phyloP scores from a whole-genome alignment of 2,329 filamentous ascomycete genomes.

The Pseudocercospora fuligena region DNA sequence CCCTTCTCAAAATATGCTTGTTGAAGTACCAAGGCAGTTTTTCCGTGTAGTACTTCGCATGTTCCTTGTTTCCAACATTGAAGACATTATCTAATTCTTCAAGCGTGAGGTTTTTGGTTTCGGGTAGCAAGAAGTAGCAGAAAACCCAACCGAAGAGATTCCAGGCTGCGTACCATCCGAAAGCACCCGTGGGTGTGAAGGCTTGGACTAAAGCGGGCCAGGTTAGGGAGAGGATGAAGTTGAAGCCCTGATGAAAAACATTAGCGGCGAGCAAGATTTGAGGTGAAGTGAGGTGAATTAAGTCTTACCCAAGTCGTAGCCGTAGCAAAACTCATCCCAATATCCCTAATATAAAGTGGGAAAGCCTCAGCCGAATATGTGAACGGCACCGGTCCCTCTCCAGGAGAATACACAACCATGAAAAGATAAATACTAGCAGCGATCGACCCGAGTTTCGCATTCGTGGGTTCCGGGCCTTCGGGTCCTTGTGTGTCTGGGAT shows the following conservation, averaged over 20 bases:
- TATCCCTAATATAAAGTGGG: conserved; percentile 48
- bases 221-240: conserved; percentile 39
- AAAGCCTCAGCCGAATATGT: conserved; percentile 52
- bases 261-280: too few relatives aligned
- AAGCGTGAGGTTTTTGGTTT: conserved; percentile 58
- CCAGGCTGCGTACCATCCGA: conserved; percentile 61
- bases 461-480: conserved; percentile 18
- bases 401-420: conserved; percentile 42
- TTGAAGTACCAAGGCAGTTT: conserved; percentile 34
- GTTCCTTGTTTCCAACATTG: conserved; percentile 33
- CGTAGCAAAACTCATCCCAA: conserved; percentile 51
- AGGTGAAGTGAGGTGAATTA: too few relatives aligned
- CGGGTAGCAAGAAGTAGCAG: conserved; percentile 38
- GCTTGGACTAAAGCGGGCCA: conserved; percentile 57
- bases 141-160: conserved; percentile 34
- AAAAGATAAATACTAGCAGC: conserved; percentile 44
- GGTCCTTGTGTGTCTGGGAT: conserved; percentile 33
- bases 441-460: conserved; percentile 43
- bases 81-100: conserved; percentile 66
- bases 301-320: conserved; percentile 56
- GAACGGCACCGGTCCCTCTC: conserved; percentile 53
- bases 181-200: conserved; percentile 58
- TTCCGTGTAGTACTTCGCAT: conserved; percentile 34
- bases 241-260: conserved; percentile 31
- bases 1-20: conserved; percentile 29